Evolutionary conservation across 1,284 basidiomycete species (phyloP).

Genomic region (Marasmius oreades): DNA sequence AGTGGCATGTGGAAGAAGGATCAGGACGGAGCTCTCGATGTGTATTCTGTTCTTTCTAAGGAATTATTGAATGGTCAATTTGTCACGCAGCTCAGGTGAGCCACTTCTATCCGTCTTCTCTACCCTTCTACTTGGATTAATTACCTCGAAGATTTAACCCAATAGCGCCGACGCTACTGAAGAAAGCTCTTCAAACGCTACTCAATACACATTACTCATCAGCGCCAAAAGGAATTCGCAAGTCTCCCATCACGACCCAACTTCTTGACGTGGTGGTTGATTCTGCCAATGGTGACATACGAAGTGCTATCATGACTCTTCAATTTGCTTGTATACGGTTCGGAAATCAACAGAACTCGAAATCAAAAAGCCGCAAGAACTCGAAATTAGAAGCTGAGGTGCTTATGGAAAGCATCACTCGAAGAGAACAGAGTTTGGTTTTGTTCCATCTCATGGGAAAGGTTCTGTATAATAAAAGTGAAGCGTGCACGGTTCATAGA

Average conservation of each 20-base stretch:
- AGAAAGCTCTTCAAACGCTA: slow-evolving; percentile 72
- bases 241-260: slow-evolving; percentile 5
- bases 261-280: slow-evolving; percentile 70
- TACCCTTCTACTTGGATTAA: background rate
- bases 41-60: slow-evolving; percentile 64
- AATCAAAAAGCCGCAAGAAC: slow-evolving; percentile 27
- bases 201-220: slow-evolving; percentile 46
- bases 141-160: slow-evolving; percentile 76
- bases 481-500: slow-evolving; percentile 23
- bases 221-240: slow-evolving; percentile 45
- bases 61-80: slow-evolving; percentile 59
- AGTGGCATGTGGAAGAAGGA: slow-evolving; percentile 39
- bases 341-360: slow-evolving; percentile 10
- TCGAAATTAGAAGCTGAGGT: slow-evolving; percentile 24
- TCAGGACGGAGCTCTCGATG: slow-evolving; percentile 56
- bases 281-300: slow-evolving; percentile 85
- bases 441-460: slow-evolving; percentile 94
- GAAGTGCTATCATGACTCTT: slow-evolving; percentile 89
- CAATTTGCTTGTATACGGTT: slow-evolving; percentile 70
- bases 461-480: slow-evolving; percentile 94
- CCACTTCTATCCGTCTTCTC: slow-evolving; percentile 8
- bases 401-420: slow-evolving; percentile 68
- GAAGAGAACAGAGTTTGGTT: slow-evolving; percentile 81
- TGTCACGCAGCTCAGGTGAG: slow-evolving; percentile 73
- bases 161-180: slow-evolving; percentile 83